Conservation (phyloP, 192 early-diverging fungal species). For the Linderina pennispora region DNA sequence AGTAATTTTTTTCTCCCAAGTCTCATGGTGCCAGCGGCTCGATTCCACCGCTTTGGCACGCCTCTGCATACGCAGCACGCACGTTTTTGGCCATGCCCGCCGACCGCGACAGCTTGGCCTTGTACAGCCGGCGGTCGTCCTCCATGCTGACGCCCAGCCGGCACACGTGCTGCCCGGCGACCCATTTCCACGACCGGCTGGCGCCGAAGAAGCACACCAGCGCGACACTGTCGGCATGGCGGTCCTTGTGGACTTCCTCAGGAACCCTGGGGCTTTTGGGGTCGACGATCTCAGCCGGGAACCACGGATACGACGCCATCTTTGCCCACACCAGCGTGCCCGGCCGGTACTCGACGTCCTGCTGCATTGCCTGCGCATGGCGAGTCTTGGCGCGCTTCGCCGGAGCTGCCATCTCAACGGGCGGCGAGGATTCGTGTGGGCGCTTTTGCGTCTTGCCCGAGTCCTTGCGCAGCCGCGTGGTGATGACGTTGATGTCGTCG, state of each 20-base stretch:
- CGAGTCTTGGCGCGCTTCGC: too few species aligned
- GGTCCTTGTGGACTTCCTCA: conserved; percentile 3
- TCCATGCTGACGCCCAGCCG: conserved; percentile 13
- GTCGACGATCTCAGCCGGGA: conserved; percentile 31
- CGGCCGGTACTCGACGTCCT: too few species aligned
- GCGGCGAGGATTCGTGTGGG: too few species aligned
- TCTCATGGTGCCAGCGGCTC: conserved; percentile 4
- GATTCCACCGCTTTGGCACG: conserved; percentile 7
- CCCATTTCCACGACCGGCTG: conserved; percentile 28
- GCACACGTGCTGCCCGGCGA: conserved; percentile 11
- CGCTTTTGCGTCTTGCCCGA: too few species aligned
- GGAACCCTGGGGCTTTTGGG: conserved; percentile 12
- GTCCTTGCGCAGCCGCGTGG: conserved; percentile 10
- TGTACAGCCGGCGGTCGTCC: conserved; percentile 11
- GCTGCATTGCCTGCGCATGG: too few species aligned
- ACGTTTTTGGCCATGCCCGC: conserved; percentile 16
- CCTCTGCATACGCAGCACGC: conserved; percentile 23
- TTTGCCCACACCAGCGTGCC: conserved; percentile 46
- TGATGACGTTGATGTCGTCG: conserved; percentile 23
- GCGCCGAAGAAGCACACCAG: conserved; percentile 32
- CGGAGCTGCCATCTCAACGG: too few species aligned
- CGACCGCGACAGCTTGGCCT: conserved; percentile 8
- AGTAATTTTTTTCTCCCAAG: too few species aligned
- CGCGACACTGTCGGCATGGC: background rate
- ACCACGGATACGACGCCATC: conserved; percentile 37